phyloP scores from a whole-genome alignment of 2,329 filamentous ascomycete species.

The Hymenoscyphus fraxineus region DNA sequence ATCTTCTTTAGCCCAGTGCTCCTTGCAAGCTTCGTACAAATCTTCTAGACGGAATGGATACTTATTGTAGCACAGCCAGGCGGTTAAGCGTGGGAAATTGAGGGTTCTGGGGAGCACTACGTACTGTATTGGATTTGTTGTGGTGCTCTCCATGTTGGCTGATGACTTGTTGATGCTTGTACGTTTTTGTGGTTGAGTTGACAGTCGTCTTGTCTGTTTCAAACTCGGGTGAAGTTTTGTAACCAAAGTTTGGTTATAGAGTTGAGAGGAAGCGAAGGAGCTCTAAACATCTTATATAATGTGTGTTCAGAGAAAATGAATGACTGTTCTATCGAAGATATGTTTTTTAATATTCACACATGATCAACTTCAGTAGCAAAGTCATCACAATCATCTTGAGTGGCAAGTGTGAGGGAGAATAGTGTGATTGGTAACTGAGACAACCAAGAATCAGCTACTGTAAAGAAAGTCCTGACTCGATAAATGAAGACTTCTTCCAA shows the following conservation, averaged over 20 bases:
- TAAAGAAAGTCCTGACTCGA: not conserved
- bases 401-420: not conserved
- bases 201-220: not conserved
- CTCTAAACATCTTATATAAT: not conserved
- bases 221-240: too few species aligned
- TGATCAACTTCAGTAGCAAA: not conserved
- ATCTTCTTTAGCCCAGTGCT: not conserved
- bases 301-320: too few species aligned
- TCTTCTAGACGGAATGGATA: not conserved
- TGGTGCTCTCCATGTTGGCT: not conserved
- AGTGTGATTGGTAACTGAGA: not conserved
- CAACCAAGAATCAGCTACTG: not conserved
- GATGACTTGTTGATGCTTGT: not conserved
- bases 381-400: not conserved
- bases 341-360: not conserved
- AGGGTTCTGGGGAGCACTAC: not conserved
- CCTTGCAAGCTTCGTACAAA: not conserved
- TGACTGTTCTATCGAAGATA: not conserved
- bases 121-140: not conserved
- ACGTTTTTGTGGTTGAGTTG: not conserved
- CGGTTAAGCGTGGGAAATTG: not conserved
- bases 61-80: not conserved
- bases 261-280: not conserved
- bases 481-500: not conserved
- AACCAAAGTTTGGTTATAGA: too few species aligned